phyloP scores from a whole-genome alignment of 192 early-diverging fungal genomes.

The Podila horticola region DNA sequence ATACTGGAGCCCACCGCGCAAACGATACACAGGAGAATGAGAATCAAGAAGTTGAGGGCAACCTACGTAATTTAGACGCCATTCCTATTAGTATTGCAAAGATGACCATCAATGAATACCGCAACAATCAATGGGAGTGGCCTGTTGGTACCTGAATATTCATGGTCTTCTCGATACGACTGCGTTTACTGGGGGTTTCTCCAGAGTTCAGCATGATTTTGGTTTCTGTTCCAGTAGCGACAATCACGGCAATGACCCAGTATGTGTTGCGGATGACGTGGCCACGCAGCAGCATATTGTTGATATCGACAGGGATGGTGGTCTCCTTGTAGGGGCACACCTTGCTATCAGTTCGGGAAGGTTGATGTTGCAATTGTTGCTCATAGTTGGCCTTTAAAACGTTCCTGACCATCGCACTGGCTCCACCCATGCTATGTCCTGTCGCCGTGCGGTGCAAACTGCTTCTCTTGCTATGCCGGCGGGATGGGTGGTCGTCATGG shows the following conservation, averaged over 20 bases:
- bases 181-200: conserved; percentile 89
- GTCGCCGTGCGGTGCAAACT: conserved; percentile 36
- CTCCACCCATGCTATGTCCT: conserved; percentile 6
- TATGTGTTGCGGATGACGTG: conserved; percentile 91
- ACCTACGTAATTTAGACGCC: conserved; percentile 25
- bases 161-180: conserved; percentile 86
- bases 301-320: conserved; percentile 78
- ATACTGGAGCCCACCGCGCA: conserved; percentile 51
- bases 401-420: conserved; percentile 41
- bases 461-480: conserved; percentile 12
- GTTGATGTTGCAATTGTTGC: conserved; percentile 37
- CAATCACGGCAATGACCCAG: conserved; percentile 86
- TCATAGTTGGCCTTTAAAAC: conserved; percentile 41
- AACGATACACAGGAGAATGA: conserved; percentile 50
- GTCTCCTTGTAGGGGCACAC: conserved; percentile 24
- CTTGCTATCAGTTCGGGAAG: background rate
- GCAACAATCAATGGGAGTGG: background rate
- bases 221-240: conserved; percentile 89
- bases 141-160: conserved; percentile 69
- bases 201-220: conserved; percentile 95
- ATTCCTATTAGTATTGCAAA: background rate
- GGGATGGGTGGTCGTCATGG: conserved; percentile 1
- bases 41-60: conserved; percentile 52
- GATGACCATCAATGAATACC: background rate
- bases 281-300: conserved; percentile 87